Evolutionary conservation across 208 protist genomes (phyloP).

Genomic region (Porcisia hertigi): DNA sequence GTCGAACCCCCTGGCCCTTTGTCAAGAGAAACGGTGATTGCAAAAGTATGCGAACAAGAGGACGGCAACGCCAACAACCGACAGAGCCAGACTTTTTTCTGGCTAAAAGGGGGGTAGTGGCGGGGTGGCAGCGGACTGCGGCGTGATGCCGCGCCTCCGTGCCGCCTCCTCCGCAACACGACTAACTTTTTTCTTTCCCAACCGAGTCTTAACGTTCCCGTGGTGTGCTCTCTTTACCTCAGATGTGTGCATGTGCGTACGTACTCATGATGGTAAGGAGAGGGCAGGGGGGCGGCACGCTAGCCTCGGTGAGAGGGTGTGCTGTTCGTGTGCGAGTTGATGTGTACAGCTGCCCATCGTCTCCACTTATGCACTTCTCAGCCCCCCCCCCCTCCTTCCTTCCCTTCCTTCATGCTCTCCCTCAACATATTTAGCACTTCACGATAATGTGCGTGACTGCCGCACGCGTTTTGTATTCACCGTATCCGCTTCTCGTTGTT

Average conservation of each 20-base stretch:
- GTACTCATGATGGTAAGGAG: neutral
- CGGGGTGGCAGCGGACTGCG: neutral
- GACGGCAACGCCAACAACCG: neutral
- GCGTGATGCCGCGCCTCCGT: neutral
- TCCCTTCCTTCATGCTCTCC: neutral
- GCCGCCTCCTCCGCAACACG: neutral
- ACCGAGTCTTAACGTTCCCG: neutral
- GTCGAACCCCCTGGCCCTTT: too few species aligned
- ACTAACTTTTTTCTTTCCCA: neutral
- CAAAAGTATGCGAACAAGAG: neutral
- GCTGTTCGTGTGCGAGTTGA: neutral
- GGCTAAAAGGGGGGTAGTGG: neutral
- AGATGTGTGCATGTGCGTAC: neutral
- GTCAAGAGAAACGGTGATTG: neutral
- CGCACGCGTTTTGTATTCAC: neutral
- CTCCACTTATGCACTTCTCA: neutral
- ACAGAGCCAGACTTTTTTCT: neutral
- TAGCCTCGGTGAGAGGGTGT: neutral
- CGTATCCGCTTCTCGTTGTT: too few species aligned
- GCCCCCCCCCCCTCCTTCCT: neutral
- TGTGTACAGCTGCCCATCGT: constrained; percentile 2
- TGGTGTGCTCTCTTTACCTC: neutral
- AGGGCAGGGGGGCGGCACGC: too few species aligned
- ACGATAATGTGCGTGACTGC: neutral
- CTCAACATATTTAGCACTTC: neutral